phyloP scores from a whole-genome alignment of 352 stramenopile species.

The Phytophthora idaei region DNA sequence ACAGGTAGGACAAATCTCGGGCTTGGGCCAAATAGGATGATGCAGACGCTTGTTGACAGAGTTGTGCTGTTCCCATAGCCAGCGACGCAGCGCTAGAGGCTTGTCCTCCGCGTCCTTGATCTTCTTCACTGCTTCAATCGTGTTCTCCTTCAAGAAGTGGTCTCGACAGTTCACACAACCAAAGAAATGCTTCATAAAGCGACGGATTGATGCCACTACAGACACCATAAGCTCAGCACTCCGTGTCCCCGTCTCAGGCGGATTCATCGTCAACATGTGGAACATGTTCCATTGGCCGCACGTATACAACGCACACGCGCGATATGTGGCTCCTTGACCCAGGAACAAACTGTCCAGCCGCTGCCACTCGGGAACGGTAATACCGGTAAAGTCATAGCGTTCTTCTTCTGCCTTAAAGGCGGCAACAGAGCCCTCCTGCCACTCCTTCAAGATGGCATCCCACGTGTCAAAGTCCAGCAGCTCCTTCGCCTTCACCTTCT shows the following conservation, averaged over 20 bases:
- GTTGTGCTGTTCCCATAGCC: constrained; percentile 89
- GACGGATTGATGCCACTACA: constrained; percentile 75
- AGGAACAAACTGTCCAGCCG: constrained; percentile 65
- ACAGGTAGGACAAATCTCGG: constrained; percentile 71
- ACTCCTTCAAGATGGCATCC: constrained; percentile 63
- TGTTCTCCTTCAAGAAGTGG: constrained; percentile 84
- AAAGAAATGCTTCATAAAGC: constrained; percentile 89
- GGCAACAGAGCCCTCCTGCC: constrained; percentile 57
- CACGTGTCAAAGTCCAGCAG: constrained; percentile 78
- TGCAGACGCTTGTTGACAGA: constrained; percentile 79
- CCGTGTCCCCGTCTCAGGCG: constrained; percentile 41
- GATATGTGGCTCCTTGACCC: constrained; percentile 67
- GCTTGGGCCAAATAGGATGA: constrained; percentile 81
- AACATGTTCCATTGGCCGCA: constrained; percentile 90
- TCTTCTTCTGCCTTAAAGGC: constrained; percentile 64
- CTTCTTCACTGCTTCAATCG: constrained; percentile 65
- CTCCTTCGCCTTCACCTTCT: constrained; percentile 52
- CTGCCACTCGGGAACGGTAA: constrained; percentile 69
- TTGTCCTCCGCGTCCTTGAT: constrained; percentile 75
- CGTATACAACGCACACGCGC: constrained; percentile 78
- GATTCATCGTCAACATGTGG: constrained; percentile 86
- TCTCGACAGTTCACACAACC: constrained; percentile 78
- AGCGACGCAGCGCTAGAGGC: constrained; percentile 64
- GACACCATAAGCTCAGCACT: constrained; percentile 63
- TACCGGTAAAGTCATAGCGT: constrained; percentile 55